These are phyloP conservation scores for Coemansia guatemalensis DNA, from an alignment of 192 early-diverging fungal species.

Conservation along the genomic window DNA sequence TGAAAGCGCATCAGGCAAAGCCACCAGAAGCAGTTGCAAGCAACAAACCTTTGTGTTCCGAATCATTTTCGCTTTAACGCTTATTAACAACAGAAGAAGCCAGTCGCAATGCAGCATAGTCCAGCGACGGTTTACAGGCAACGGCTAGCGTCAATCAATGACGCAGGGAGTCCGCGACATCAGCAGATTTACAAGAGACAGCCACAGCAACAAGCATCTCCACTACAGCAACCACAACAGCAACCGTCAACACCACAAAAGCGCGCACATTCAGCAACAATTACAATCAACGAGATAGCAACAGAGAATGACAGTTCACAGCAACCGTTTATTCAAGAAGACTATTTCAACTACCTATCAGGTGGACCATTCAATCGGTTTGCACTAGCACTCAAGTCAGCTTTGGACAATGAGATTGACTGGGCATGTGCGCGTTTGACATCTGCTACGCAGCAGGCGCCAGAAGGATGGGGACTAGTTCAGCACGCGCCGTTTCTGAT, in stretches of 20 bases:
- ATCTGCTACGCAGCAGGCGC: slow-evolving; percentile 29
- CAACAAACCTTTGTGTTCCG: neutral
- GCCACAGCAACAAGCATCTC: neutral
- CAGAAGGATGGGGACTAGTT: slow-evolving; percentile 31
- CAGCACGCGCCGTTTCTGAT: slow-evolving; percentile 47
- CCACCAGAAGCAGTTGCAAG: too few species aligned
- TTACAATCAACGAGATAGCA: neutral
- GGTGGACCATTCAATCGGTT: slow-evolving; percentile 52
- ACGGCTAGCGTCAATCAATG: slow-evolving; percentile 31
- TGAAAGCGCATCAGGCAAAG: too few species aligned
- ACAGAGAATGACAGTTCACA: neutral
- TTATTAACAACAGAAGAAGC: neutral
- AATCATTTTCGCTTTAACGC: neutral
- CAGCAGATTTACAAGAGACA: neutral
- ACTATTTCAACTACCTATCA: slow-evolving; percentile 23
- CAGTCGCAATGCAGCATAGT: slow-evolving; percentile 16
- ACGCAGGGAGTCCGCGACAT: neutral
- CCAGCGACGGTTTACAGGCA: slow-evolving; percentile 12
- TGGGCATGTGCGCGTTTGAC: slow-evolving; percentile 48
- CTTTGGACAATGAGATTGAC: slow-evolving; percentile 50
- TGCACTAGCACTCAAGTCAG: slow-evolving; percentile 47
- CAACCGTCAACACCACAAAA: neutral
- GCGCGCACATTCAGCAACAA: neutral
- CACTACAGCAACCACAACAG: slow-evolving; percentile 6
- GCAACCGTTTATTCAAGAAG: slow-evolving; percentile 34